Evolutionary conservation across 805 yeast genomes (phyloP), one percentile per base, ranked within the genome.

Genomic region (Saccharomycopsis fermentans): DNA sequence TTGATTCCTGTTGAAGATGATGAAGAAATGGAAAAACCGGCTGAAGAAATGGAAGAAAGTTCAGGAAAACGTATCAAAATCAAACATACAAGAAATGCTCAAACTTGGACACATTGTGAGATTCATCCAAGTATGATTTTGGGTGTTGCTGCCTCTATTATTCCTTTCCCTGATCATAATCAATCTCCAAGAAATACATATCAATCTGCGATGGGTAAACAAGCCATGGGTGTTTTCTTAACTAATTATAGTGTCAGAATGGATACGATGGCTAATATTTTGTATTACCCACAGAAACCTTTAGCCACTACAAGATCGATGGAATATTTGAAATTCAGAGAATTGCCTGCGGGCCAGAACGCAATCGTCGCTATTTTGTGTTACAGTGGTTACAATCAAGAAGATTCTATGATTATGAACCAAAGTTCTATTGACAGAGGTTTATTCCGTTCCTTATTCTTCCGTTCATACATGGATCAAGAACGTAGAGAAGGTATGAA

Each of bases 181-280:
- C 99, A 94, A 78, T 91, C 97, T 61, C 99, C 99, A 61, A 92
- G 99, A 84, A 94, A 94, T 71, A 94, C 99, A 3, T 94, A 94
- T 74, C 99, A 94, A 77, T 91, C 97, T 71, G 99, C 99, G 63
- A 94, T 94, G 99, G 99, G 99, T 83, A 94, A 94, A 74, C 99
- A 94, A 76, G 99, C 99, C 59, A 94, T 94, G 99, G 99, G 99
- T 70, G 98, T 94, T 9, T 92, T 88, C 73, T 79, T 92, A 67
- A 94, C 99, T 4, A 94, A 94, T 70, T 94, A 92, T 72, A 81
- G 86, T 60, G 96, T 92, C 56, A 88, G 99, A 75, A 94, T 94
- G 99, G 99, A 94, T 73, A 94, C 99, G 1, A 94, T 94, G 99
- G 97, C 99, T 9, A 94, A 94, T 70, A 92, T 94, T 66, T 78